Evolutionary conservation across 1,284 basidiomycete genomes (phyloP), one percentile per base, ranked within the genome.

Genomic region (Naganishia sp.): DNA sequence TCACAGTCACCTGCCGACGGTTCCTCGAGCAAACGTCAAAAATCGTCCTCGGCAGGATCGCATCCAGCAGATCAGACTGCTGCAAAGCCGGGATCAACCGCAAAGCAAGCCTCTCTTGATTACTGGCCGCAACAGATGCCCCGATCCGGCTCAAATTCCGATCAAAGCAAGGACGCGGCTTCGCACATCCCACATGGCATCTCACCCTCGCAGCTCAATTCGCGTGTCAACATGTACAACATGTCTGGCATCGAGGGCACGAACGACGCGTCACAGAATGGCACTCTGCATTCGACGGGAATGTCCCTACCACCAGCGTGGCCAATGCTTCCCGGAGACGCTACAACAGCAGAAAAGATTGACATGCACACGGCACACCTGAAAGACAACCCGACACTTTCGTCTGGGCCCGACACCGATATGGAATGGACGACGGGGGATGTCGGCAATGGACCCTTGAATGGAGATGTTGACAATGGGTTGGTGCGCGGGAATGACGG

Each of bases 261-360:
- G 15, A 25, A 35, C 18, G 35, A 25, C 23, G 9, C 53, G 43
- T 17, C 28, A 28, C 45, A 23, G 45, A 28, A 54, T 47, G 45
- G 52, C n/a, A 35, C 23, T 28, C 63, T 56, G 46, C 51, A 54
- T 31, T 49, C 42, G 17, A 52, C 56, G n/a, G 55, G 55, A 9
- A 13, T 51, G 31, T 32, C 63, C n/a, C 58, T 57, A 39, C 65
- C 56, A 6, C 57, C 65, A 23, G 56, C 65, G 39, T 66, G 65
- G 65, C 65, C 65, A 28, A 35, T 66, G 45, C 56, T 66, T 13
- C 65, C 57, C 2, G 41, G 47, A 4, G 58, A 63, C 31, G 50
- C 51, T 15, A 53, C 50, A 5, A 43, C 61, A 25, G 52, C 61
- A 35, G 52, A 63, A n/a, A 54, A 54, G 32, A 63, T 54, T 28